Conservation (phyloP, 768 basidiomycete genomes). For the Boletus sp. region DNA sequence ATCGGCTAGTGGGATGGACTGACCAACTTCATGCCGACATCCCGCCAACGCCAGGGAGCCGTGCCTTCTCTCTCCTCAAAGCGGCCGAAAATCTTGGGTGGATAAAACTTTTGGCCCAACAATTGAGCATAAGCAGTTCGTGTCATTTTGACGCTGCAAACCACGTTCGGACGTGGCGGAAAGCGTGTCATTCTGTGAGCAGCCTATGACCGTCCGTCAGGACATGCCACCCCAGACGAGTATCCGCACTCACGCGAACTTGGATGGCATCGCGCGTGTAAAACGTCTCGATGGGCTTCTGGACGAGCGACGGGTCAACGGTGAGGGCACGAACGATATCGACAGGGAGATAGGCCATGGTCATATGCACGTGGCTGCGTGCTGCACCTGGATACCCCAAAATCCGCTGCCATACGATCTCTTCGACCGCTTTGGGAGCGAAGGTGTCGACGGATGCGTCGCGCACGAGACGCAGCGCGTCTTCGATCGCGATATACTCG, state of each 20-base stretch:
- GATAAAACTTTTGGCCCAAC: slow-evolving; percentile 86
- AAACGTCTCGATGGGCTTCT: slow-evolving; percentile 88
- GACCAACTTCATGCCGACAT: slow-evolving; percentile 93
- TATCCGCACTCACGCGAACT: slow-evolving; percentile 62
- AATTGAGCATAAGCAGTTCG: slow-evolving; percentile 94
- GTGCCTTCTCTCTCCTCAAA: slow-evolving; percentile 65
- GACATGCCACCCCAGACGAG: neutral
- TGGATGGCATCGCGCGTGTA: slow-evolving; percentile 94
- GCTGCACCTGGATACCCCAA: slow-evolving; percentile 71
- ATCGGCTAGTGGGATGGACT: slow-evolving; percentile 17
- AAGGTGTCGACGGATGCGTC: slow-evolving; percentile 52
- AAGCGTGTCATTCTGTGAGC: slow-evolving; percentile 91
- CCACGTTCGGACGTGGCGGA: slow-evolving; percentile 63
- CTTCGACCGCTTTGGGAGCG: slow-evolving; percentile 61
- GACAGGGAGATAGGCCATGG: slow-evolving; percentile 76
- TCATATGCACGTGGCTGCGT: slow-evolving; percentile 66
- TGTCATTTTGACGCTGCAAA: slow-evolving; percentile 73
- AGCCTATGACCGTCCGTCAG: slow-evolving; percentile 47
- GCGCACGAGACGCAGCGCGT: slow-evolving; percentile 64
- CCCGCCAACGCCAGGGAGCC: slow-evolving; percentile 72
- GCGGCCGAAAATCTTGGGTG: slow-evolving; percentile 84
- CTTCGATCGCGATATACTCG: slow-evolving; percentile 53
- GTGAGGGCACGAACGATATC: slow-evolving; percentile 76
- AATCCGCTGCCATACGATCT: slow-evolving; percentile 68
- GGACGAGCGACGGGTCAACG: slow-evolving; percentile 65